phyloP scores from a whole-genome alignment of 169 alveolate genomes.

The Plasmodium cynomolgi region DNA sequence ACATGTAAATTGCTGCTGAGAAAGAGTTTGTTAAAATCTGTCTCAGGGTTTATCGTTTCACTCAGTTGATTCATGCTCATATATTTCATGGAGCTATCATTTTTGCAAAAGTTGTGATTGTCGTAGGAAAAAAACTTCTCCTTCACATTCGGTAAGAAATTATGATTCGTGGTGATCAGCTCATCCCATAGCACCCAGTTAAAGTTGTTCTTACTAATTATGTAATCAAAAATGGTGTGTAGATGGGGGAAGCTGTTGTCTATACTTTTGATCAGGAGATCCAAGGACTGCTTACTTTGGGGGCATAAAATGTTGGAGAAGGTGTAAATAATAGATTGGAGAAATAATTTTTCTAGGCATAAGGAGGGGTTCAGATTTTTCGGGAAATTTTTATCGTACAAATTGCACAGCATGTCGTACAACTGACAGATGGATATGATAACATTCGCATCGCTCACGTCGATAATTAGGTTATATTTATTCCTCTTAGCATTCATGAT shows the following conservation, averaged over 20 bases:
- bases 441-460: constrained; percentile 72
- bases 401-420: constrained; percentile 70
- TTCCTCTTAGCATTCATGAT: constrained; percentile 69
- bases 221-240: constrained; percentile 70
- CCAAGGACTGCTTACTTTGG: constrained; percentile 55
- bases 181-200: constrained; percentile 77
- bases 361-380: constrained; percentile 55
- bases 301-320: constrained; percentile 66
- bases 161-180: constrained; percentile 72
- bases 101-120: constrained; percentile 35
- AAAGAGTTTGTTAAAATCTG: constrained; percentile 36
- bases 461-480: constrained; percentile 58
- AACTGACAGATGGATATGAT: constrained; percentile 70
- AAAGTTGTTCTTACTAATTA: constrained; percentile 65
- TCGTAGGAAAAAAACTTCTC: constrained; percentile 58
- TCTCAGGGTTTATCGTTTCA: constrained; percentile 51
- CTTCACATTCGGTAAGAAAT: constrained; percentile 56
- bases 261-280: constrained; percentile 42
- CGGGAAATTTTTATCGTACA: constrained; percentile 73
- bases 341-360: constrained; percentile 73
- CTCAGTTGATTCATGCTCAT: constrained; percentile 19
- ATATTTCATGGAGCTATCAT: constrained; percentile 59
- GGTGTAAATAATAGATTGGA: constrained; percentile 62
- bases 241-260: constrained; percentile 66
- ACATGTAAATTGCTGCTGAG: constrained; percentile 42